These are phyloP conservation scores for Eucalyptus sp. DNA, from an alignment of 345 rosid species.

Conservation along the genomic window DNA sequence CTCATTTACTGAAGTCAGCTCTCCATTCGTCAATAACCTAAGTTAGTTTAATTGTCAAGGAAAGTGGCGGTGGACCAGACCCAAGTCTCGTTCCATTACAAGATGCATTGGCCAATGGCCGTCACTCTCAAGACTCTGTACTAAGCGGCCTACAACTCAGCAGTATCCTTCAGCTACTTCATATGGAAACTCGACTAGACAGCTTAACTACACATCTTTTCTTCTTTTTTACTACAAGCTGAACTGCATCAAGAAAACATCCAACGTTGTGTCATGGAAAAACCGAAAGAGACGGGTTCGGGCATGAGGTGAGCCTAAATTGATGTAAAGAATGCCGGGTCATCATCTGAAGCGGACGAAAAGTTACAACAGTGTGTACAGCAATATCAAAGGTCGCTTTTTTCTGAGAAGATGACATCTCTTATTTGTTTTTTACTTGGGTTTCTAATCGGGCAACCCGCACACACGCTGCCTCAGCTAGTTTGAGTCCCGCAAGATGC, in stretches of 20 bases:
- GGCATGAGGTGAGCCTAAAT: background rate
- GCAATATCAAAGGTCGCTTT: background rate
- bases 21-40: background rate
- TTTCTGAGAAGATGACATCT: too few relatives aligned
- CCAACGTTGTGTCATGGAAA: background rate
- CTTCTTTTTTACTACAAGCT: background rate
- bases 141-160: background rate
- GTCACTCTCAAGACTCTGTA: background rate
- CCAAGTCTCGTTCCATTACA: background rate
- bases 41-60: background rate
- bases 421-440: too few relatives aligned
- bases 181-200: background rate
- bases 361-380: background rate
- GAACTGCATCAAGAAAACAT: background rate
- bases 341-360: background rate
- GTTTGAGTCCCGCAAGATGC: background rate
- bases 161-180: background rate
- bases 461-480: background rate
- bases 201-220: background rate
- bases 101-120: background rate
- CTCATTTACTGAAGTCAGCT: background rate
- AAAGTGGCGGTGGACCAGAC: background rate
- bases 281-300: background rate
- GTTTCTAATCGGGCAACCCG: background rate
- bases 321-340: background rate